These are phyloP conservation scores for Lodderomyces beijingensis DNA, from an alignment of 1,139 yeast species.

Conservation along the genomic window DNA sequence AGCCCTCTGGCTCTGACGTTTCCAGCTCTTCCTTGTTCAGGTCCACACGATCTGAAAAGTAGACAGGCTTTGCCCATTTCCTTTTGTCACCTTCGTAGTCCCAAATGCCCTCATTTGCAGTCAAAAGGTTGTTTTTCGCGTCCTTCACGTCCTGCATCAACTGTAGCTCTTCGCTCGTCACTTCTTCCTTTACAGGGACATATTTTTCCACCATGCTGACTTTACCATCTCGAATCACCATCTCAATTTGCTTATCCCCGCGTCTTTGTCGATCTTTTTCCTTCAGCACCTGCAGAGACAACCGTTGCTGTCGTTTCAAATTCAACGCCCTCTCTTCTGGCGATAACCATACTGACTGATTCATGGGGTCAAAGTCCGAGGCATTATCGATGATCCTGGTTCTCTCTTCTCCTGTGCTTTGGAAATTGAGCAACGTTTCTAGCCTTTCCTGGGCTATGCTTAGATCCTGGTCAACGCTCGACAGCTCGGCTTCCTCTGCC, in stretches of 20 bases:
- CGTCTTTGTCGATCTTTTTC: slow-evolving; percentile 63
- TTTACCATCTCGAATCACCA: slow-evolving; percentile 80
- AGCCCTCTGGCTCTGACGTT: neutral
- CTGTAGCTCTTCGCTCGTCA: slow-evolving; percentile 23
- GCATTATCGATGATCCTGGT: slow-evolving; percentile 92
- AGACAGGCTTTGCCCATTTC: slow-evolving; percentile 52
- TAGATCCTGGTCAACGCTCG: slow-evolving; percentile 48
- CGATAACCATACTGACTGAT: slow-evolving; percentile 72
- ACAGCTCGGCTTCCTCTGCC: slow-evolving; percentile 16
- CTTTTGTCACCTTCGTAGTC: slow-evolving; percentile 50
- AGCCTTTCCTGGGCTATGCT: slow-evolving; percentile 67
- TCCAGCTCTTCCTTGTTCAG: no score
- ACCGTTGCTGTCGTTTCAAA: slow-evolving; percentile 75
- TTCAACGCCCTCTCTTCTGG: slow-evolving; percentile 83
- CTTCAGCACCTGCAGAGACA: slow-evolving; percentile 56
- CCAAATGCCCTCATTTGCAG: slow-evolving; percentile 36
- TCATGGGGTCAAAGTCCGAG: slow-evolving; percentile 71
- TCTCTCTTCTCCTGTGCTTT: slow-evolving; percentile 82
- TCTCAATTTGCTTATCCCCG: slow-evolving; percentile 69
- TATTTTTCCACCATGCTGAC: slow-evolving; percentile 51
- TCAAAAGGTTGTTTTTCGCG: slow-evolving; percentile 12
- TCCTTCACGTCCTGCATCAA: slow-evolving; percentile 24
- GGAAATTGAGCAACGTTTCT: slow-evolving; percentile 71
- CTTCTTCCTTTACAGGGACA: slow-evolving; percentile 16
- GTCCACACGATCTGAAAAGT: slow-evolving; percentile 20